A percentile compares a stretch with the other conserved stretches of the same genome.
Evolutionary conservation across 306 rosid genomes (phyloP).

Genomic region (Elaeagnus macrophylla): DNA sequence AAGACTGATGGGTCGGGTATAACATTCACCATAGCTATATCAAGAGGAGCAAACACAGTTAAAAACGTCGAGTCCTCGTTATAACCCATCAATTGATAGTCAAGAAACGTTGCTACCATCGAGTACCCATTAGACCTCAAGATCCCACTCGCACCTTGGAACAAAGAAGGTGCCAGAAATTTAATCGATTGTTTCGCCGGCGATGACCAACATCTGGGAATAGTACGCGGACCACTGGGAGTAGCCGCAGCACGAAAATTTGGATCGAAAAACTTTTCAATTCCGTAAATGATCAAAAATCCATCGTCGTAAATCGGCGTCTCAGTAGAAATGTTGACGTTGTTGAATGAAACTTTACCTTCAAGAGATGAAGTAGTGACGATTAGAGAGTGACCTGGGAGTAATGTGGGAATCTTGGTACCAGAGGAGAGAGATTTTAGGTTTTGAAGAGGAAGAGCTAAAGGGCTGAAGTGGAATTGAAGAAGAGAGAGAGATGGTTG

Average conservation of each 20-base stretch:
- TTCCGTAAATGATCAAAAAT: constrained; percentile 42
- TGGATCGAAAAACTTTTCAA: constrained; percentile 44
- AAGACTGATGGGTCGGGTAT: constrained; percentile 37
- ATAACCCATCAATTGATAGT: constrained; percentile 39
- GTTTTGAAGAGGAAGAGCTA: constrained; percentile 32
- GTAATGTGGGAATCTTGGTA: constrained; percentile 57
- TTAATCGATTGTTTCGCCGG: constrained; percentile 3
- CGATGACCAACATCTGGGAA: constrained; percentile 18
- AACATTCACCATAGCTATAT: constrained; percentile 31
- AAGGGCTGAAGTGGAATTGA: constrained; percentile 48
- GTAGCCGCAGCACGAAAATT: constrained; percentile 22
- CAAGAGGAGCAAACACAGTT: constrained; percentile 71
- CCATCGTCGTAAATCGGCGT: constrained; percentile 62
- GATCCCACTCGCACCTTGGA: constrained; percentile 27
- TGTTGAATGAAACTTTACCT: constrained; percentile 32
- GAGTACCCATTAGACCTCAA: constrained; percentile 42
- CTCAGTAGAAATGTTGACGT: constrained; percentile 21
- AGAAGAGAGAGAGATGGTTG: constrained; percentile 76
- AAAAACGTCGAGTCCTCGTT: constrained; percentile 21
- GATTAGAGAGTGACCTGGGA: constrained; percentile 30
- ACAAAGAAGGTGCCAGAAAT: constrained; percentile 25
- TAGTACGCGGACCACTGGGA: constrained; percentile 2
- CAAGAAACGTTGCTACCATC: constrained; percentile 57
- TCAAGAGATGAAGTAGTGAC: constrained; percentile 39
- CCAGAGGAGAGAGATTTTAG: constrained; percentile 54